These are phyloP conservation scores for Prunus davidiana DNA, from an alignment of 306 rosid species.

Conservation along the genomic window DNA sequence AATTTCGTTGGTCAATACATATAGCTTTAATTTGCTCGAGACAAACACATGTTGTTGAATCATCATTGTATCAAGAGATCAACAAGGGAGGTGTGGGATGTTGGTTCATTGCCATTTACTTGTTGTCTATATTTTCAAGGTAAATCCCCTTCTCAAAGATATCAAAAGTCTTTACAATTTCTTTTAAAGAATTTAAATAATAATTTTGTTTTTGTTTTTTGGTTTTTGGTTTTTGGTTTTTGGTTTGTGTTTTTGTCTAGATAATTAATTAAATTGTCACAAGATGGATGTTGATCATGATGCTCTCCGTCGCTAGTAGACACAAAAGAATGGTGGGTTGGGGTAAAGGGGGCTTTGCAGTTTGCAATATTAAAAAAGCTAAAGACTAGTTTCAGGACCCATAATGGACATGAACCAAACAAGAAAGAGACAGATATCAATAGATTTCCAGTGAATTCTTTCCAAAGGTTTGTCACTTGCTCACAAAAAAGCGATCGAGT, in stretches of 20 bases:
- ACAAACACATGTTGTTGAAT: constrained; percentile 59
- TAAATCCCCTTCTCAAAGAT: background rate
- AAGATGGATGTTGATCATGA: background rate
- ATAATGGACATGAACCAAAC: constrained; percentile 59
- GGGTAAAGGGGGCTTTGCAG: background rate
- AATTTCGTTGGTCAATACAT: constrained; percentile 11
- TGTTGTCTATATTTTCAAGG: constrained; percentile 45
- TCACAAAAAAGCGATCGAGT: constrained; percentile 25
- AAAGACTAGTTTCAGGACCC: constrained; percentile 17
- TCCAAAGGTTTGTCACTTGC: constrained; percentile 51
- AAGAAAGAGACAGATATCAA: constrained; percentile 54
- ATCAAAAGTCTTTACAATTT: background rate
- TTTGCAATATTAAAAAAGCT: constrained; percentile 20
- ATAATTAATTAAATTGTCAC: background rate
- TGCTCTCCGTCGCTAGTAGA: background rate
- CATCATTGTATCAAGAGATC: constrained; percentile 35
- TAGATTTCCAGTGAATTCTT: constrained; percentile 42
- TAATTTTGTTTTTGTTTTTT: too few relatives aligned
- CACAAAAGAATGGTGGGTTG: constrained; percentile 17
- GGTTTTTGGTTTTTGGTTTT: too few relatives aligned
- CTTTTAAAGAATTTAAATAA: background rate
- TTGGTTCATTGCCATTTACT: constrained; percentile 45
- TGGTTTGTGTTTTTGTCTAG: background rate
- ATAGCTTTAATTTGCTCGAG: constrained; percentile 38
- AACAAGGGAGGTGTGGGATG: constrained; percentile 55